Evolutionary conservation across 345 rosid genomes (phyloP).

Genomic region (Firmiana major): DNA sequence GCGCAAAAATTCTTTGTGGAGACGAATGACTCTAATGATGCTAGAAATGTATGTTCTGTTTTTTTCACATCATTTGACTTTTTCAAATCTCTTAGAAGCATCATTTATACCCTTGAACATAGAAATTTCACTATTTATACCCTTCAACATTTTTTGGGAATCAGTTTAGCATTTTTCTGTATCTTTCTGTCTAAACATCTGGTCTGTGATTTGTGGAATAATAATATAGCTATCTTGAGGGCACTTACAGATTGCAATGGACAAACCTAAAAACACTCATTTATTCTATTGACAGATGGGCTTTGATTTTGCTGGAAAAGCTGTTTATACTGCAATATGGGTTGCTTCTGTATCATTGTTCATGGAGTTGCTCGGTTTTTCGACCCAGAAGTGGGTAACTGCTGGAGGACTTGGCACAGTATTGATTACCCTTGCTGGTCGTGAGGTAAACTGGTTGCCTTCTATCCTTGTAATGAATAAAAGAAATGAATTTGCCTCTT

Average conservation of each 20-base stretch:
- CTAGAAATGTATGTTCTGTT: constrained; percentile 58
- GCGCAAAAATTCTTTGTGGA: constrained; percentile 54
- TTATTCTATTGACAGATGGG: constrained; percentile 67
- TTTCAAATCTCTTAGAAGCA: neutral
- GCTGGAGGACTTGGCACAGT: constrained; percentile 98
- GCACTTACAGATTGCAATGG: constrained; percentile 7
- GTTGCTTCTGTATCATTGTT: constrained; percentile 80
- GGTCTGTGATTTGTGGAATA: neutral
- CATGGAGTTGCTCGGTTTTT: constrained; percentile 93
- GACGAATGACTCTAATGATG: constrained; percentile 50
- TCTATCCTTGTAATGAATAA: neutral
- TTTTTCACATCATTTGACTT: neutral
- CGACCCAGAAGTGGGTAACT: constrained; percentile 88
- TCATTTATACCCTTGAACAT: neutral
- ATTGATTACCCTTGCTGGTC: constrained; percentile 95
- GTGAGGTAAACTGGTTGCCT: constrained; percentile 59
- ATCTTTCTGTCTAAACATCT: neutral
- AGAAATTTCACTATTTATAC: neutral
- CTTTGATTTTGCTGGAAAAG: constrained; percentile 84
- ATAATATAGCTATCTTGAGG: constrained; percentile 2
- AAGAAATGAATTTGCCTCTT: constrained; percentile 2
- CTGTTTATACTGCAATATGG: constrained; percentile 81
- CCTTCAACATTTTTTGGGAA: neutral
- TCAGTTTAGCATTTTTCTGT: neutral
- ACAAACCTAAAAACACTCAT: neutral